A percentile compares a stretch with the other conserved stretches of the same genome.
These are phyloP conservation scores for Fusarium drepaniforme DNA, from an alignment of 2,329 filamentous ascomycete genomes.

Conservation along the genomic window DNA sequence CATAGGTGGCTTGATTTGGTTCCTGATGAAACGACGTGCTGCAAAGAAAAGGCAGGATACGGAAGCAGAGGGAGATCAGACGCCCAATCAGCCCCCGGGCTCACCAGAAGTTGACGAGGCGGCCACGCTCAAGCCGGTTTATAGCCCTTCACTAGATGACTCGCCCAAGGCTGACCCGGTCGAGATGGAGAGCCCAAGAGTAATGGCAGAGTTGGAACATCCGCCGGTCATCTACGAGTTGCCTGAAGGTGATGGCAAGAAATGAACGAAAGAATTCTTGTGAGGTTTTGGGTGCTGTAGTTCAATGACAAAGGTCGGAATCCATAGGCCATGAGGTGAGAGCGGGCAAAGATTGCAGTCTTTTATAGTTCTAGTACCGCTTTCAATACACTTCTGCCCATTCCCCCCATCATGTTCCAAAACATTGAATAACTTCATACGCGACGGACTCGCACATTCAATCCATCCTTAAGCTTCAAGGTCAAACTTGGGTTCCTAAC, in stretches of 20 bases:
- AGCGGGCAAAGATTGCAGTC: neutral
- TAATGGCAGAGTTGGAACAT: neutral
- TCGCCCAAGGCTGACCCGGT: neutral
- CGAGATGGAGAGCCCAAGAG: neutral
- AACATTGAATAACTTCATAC: neutral
- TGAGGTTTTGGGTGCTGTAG: neutral
- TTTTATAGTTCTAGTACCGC: neutral
- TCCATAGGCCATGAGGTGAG: too few relatives aligned
- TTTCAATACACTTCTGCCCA: neutral
- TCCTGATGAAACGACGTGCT: neutral
- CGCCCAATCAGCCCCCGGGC: neutral
- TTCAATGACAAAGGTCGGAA: neutral
- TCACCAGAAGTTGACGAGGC: neutral
- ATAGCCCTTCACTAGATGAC: neutral
- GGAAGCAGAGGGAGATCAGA: neutral
- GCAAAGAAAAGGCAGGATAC: neutral
- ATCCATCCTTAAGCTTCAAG: neutral
- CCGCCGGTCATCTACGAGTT: neutral
- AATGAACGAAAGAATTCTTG: neutral
- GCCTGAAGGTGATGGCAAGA: neutral
- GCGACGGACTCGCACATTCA: neutral
- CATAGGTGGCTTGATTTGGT: neutral
- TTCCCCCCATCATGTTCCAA: neutral
- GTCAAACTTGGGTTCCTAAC: slow-evolving; percentile 21
- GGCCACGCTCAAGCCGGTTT: neutral